Base-by-base conservation (phyloP, 306 rosid genomes). In the Dalbergia cochinchinensis region DNA sequence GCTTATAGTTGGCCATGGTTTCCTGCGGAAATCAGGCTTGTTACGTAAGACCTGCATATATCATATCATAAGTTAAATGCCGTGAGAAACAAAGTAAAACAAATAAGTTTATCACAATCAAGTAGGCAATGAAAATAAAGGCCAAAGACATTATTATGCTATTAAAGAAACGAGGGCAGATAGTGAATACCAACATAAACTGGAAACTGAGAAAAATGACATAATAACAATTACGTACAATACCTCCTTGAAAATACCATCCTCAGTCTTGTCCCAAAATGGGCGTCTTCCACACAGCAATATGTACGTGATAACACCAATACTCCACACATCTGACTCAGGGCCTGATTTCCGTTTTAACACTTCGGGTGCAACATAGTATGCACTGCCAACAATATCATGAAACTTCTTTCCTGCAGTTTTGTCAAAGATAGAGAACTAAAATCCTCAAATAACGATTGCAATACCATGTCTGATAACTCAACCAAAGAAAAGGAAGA, bases 301-400 rank as follows among this genome's bases (percentile, higher is more conserved):
- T 83, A 94, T 92, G 79, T 94, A 94, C 59, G 97, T 90, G 80
- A 94, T 94, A 51, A 94, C 97, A 65, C 98, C 98, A 74, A 94
- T 91, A 74, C 98, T 94, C 98, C 98, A 94, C 22, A 89, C 97
- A 85, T 94, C 98, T 18, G 97, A 91, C 78, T 94, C 92, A 57
- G 97, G 97, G 71, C 98, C 98, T 22, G 97, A 94, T 83, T 87
- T 89, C 39, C 98, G 92, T 84, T 82, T 94, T 83, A 94, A 77
- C 54, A 94, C 98, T 87, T 94, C 98, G 3, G 98, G 98, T 67
- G 98, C 98, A 59, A 94, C 97, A 69, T 94, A 94, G 69, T 94
- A 94, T 74, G 98, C 98, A 83, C 98, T 94, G 61, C 98, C 98
- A 69, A 94, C 98, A 66, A 94, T 94, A 81, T 94, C 98, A 9